Evolutionary conservation across 2,329 filamentous ascomycete species (phyloP).

Genomic region (Talaromyces amestolkiae): DNA sequence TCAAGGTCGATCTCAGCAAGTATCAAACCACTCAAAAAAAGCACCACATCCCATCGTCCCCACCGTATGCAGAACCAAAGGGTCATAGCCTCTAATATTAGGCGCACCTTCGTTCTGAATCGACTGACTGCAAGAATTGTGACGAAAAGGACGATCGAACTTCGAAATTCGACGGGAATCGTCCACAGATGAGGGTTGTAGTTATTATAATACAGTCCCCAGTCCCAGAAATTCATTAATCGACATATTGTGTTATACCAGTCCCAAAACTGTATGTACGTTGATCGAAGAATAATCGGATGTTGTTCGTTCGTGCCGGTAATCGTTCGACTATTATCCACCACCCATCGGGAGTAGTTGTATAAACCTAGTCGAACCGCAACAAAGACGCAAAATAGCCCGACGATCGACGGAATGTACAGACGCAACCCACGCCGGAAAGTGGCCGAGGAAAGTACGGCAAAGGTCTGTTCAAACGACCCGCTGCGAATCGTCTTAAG

Average conservation of each 20-base stretch:
- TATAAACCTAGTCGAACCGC: slow-evolving; percentile 45
- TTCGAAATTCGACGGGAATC: slow-evolving; percentile 47
- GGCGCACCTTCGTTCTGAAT: slow-evolving; percentile 32
- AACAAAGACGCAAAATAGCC: slow-evolving; percentile 41
- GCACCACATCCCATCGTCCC: slow-evolving; percentile 45
- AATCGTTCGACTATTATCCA: slow-evolving; percentile 38
- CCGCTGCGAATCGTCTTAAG: slow-evolving; percentile 39
- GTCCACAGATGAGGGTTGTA: slow-evolving; percentile 50
- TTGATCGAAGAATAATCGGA: slow-evolving; percentile 36
- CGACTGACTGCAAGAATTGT: slow-evolving; percentile 42
- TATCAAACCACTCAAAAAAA: slow-evolving; percentile 44
- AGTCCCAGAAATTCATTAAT: slow-evolving; percentile 41
- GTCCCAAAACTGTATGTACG: slow-evolving; percentile 38
- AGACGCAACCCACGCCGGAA: slow-evolving; percentile 45
- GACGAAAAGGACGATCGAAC: slow-evolving; percentile 45
- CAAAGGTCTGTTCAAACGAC: slow-evolving; percentile 41
- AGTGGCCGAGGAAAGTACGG: slow-evolving; percentile 42
- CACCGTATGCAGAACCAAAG: slow-evolving; percentile 43
- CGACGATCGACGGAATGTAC: slow-evolving; percentile 43
- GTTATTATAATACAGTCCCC: slow-evolving; percentile 41
- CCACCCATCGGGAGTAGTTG: slow-evolving; percentile 37
- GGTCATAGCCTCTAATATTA: slow-evolving; percentile 34
- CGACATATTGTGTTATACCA: slow-evolving; percentile 34
- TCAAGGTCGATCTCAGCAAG: slow-evolving; percentile 46
- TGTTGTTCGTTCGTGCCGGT: slow-evolving; percentile 45